These are phyloP conservation scores for Trichoderma atrobrunneum DNA, from an alignment of 2,329 filamentous ascomycete species.

Conservation along the genomic window DNA sequence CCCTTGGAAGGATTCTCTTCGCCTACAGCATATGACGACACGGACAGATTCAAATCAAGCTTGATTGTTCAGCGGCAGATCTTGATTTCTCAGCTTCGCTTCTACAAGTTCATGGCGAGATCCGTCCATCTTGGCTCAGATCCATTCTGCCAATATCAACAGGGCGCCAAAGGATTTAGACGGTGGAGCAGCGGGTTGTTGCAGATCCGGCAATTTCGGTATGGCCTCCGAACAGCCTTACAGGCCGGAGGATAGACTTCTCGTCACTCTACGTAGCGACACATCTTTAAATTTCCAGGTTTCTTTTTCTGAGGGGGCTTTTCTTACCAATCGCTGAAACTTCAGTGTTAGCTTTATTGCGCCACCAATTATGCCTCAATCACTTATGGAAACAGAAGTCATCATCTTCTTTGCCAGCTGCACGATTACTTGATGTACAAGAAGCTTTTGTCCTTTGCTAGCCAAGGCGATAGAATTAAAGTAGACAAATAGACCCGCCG, in stretches of 20 bases:
- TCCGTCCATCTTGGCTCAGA: background rate
- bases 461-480: background rate
- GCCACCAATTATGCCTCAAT: background rate
- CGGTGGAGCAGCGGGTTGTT: background rate
- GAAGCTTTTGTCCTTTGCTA: background rate
- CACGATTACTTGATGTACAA: background rate
- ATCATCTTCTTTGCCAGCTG: background rate
- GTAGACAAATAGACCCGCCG: background rate
- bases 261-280: background rate
- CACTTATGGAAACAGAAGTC: background rate
- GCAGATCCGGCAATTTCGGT: background rate
- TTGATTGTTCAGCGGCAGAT: background rate
- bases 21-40: background rate
- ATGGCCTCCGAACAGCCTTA: background rate
- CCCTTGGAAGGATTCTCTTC: background rate
- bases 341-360: background rate
- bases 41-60: background rate
- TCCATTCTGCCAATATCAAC: background rate
- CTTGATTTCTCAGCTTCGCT: background rate
- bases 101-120: background rate
- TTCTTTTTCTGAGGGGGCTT: background rate
- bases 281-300: background rate
- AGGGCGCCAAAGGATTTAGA: background rate
- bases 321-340: background rate
- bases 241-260: background rate